Base-by-base conservation (phyloP, 192 early-diverging fungal species). In the Spizellomyces punctatus region DNA sequence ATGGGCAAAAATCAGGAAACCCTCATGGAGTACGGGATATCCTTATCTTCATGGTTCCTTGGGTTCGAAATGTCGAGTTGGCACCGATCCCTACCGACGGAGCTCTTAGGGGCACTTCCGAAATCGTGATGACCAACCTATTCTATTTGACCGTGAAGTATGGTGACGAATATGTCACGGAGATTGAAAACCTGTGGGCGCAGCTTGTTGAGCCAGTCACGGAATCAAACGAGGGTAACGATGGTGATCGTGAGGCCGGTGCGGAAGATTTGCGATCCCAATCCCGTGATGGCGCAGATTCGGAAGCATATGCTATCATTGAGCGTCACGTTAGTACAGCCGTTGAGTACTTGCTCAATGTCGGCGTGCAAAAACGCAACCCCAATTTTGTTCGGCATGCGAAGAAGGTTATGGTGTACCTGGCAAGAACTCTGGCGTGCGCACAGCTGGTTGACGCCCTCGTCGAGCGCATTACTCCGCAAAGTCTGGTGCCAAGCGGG, bases 61-160 rank as follows among this genome's bases (percentile, higher is more conserved):
- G 93, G 93, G 74, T 94, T 10, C 81, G 90, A 10, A 94, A 93
- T 63, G 76, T 94, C 8, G 88, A 93, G 54, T 73, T 92, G 41
- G 36, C 64, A 5, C 27, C 19, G 56, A 14, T 49, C 46, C 17
- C 56, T n/a, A 5, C 19, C 64, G 54, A 70, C 17, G 27, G 7
- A 17, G 48, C 49, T n/a, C 36, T 14, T 12, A 36, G n/a, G 36
- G 62, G 63, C 54, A 55, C n/a, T 0, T 14, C 36, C 21, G n/a
- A 67, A 46, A 86, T 84, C 49, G 76, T 95, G 8, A 75, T 94
- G 16, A 89, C 86, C 9, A 92, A 93, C 71, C 65, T 96, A 1
- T 92, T 92, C 63, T 95, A 91, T 67, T 81, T 96, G 27, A 96
- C 92, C 8, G 82, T 93, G 49, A 89, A 87, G 59, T 93, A 89